These are phyloP conservation scores for Lentinula aciculospora DNA, from an alignment of 768 basidiomycete species.

Conservation along the genomic window DNA sequence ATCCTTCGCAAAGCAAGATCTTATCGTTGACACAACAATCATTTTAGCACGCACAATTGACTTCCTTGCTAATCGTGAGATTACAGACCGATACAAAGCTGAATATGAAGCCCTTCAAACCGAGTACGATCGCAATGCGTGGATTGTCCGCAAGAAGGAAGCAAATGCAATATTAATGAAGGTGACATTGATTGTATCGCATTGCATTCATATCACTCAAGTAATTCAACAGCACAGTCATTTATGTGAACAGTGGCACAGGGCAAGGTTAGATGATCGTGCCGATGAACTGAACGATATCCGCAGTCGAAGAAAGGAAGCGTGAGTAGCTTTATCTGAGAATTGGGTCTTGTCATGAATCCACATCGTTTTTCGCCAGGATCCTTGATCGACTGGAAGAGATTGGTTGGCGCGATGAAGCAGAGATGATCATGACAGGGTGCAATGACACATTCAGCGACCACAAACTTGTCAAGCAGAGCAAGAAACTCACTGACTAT, in stretches of 20 bases:
- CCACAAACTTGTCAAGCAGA: conserved; percentile 4
- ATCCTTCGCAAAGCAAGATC: not conserved
- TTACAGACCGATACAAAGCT: not conserved
- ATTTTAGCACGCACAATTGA: not conserved
- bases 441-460: not conserved
- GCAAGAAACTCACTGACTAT: conserved; percentile 1
- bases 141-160: not conserved
- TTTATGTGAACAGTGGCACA: not conserved
- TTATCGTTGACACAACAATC: not conserved
- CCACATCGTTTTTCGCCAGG: not conserved
- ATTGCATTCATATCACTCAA: not conserved
- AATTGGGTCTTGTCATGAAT: no score
- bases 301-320: not conserved
- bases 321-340: not conserved
- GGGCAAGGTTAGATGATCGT: not conserved
- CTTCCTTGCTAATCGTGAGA: not conserved
- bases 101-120: not conserved
- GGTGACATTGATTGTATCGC: not conserved
- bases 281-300: not conserved
- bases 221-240: not conserved
- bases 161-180: not conserved
- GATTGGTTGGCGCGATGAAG: conserved; percentile 3
- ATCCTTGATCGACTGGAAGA: conserved; percentile 1
- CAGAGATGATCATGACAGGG: not conserved
- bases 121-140: not conserved